Conservation (phyloP, 208 protist genomes). For the Trypanosomatidae sp. region DNA sequence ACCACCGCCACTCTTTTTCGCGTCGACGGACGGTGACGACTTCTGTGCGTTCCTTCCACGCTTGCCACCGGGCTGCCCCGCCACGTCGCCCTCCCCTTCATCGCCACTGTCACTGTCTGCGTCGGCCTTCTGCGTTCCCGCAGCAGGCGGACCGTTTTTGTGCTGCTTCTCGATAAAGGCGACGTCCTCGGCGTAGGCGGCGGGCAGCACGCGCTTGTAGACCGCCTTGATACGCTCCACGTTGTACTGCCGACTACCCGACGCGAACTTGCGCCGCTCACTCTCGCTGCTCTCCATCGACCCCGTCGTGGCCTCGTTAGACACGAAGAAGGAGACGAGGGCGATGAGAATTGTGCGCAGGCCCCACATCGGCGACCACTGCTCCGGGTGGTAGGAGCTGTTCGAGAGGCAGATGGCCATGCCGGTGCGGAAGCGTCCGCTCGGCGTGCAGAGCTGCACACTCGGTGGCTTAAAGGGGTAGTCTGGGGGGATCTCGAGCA, state of each 20-base stretch:
- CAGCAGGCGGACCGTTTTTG: too few species aligned
- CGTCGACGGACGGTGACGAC: too few species aligned
- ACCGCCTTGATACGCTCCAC: conserved; percentile 26
- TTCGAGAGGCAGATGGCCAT: conserved; percentile 89
- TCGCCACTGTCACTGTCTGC: too few species aligned
- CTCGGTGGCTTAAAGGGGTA: conserved; percentile 97
- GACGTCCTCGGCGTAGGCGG: conserved; percentile 41
- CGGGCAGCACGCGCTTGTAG: conserved; percentile 53
- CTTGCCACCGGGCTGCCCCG: too few species aligned
- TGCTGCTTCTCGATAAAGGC: conserved; percentile 11
- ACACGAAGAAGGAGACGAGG: conserved; percentile 81
- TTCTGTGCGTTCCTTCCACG: too few species aligned
- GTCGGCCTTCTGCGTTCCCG: too few species aligned
- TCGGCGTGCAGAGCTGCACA: conserved; percentile 87
- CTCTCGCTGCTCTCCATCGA: too few species aligned
- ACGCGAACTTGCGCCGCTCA: conserved; percentile 46
- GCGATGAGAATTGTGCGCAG: conserved; percentile 80
- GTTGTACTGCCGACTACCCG: conserved; percentile 57
- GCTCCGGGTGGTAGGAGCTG: conserved; percentile 85
- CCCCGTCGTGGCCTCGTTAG: conserved; percentile 50
- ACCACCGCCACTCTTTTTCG: too few species aligned
- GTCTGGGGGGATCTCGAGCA: conserved; percentile 93
- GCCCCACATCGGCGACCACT: conserved; percentile 90
- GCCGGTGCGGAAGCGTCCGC: too few species aligned
- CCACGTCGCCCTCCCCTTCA: too few species aligned